Percentiles rank a stretch among this genome's conserved stretches.
Conservation (phyloP, 2,329 filamentous ascomycete species). For the Aspergillus latus region DNA sequence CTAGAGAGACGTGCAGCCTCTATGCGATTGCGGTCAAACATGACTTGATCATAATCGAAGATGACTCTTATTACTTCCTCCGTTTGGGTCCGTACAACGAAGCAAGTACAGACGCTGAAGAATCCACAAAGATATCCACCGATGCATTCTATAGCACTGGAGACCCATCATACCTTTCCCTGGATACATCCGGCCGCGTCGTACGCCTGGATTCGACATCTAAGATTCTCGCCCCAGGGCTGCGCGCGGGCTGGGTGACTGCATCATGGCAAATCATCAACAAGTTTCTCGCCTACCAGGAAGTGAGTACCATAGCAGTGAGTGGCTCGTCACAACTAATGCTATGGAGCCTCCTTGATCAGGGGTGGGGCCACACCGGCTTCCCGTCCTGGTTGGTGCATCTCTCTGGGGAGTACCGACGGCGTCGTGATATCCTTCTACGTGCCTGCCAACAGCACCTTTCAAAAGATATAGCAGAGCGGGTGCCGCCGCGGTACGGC, state of each 20-base stretch:
- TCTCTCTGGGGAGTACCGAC: background rate
- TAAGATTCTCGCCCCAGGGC: constrained; percentile 77
- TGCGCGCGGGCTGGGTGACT: constrained; percentile 78
- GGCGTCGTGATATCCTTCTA: background rate
- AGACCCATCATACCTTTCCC: constrained; percentile 64
- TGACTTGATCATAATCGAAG: constrained; percentile 83
- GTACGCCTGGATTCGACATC: constrained; percentile 83
- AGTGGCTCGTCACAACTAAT: constrained; percentile 51
- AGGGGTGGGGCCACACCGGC: background rate
- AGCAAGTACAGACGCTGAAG: background rate
- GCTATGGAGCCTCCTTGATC: background rate
- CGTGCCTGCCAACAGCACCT: constrained; percentile 51
- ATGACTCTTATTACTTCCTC: constrained; percentile 93
- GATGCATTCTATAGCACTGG: background rate
- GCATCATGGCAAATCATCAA: constrained; percentile 76
- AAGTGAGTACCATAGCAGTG: constrained; percentile 75
- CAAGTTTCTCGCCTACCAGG: constrained; percentile 72
- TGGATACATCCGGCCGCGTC: constrained; percentile 78
- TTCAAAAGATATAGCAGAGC: constrained; percentile 69
- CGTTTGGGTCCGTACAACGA: constrained; percentile 49
- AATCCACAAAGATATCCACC: too few species aligned
- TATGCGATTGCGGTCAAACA: constrained; percentile 80
- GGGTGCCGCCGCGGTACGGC: constrained; percentile 73
- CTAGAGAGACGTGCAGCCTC: constrained; percentile 65
- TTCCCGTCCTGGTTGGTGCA: background rate